These are phyloP conservation scores for Ophiostoma pallidulum DNA, from an alignment of 2,329 filamentous ascomycete species.

Conservation along the genomic window DNA sequence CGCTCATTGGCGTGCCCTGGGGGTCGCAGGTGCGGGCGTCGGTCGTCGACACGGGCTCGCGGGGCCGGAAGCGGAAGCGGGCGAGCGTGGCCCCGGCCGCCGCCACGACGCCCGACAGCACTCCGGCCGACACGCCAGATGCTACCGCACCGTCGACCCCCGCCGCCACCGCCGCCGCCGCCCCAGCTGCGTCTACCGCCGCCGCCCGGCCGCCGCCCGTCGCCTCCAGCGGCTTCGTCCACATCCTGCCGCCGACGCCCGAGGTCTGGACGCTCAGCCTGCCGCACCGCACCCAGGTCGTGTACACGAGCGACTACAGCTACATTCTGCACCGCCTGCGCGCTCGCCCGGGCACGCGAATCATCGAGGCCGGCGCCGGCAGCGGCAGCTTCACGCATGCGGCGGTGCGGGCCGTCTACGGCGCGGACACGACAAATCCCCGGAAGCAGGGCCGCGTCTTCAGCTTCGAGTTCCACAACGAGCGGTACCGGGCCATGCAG, in stretches of 20 bases:
- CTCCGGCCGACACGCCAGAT: conserved; percentile 5
- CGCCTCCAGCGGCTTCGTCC: conserved; percentile 61
- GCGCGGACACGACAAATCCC: conserved; percentile 26
- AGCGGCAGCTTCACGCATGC: conserved; percentile 81
- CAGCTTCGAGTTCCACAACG: conserved; percentile 74
- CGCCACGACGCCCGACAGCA: background rate
- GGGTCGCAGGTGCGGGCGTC: conserved; percentile 87
- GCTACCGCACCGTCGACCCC: conserved; percentile 18
- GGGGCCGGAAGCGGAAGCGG: conserved; percentile 58
- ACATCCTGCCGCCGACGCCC: conserved; percentile 68
- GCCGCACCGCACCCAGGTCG: conserved; percentile 75
- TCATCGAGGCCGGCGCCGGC: conserved; percentile 75
- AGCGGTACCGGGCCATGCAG: conserved; percentile 58
- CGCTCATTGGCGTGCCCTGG: conserved; percentile 71
- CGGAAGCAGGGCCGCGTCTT: conserved; percentile 58
- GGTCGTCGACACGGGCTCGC: conserved; percentile 81
- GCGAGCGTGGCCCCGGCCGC: conserved; percentile 27
- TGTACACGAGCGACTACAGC: conserved; percentile 81
- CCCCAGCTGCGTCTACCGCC: conserved; percentile 31
- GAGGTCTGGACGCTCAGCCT: conserved; percentile 75
- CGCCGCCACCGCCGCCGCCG: conserved; percentile 4
- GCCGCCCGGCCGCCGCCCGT: conserved; percentile 20
- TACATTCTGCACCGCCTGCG: conserved; percentile 71
- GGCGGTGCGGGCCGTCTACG: conserved; percentile 65
- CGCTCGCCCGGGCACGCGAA: conserved; percentile 58